Percentiles rank a stretch among this genome's conserved stretches.
Conservation (phyloP, 495 filamentous ascomycete species). For the Tuber melanosporum region DNA sequence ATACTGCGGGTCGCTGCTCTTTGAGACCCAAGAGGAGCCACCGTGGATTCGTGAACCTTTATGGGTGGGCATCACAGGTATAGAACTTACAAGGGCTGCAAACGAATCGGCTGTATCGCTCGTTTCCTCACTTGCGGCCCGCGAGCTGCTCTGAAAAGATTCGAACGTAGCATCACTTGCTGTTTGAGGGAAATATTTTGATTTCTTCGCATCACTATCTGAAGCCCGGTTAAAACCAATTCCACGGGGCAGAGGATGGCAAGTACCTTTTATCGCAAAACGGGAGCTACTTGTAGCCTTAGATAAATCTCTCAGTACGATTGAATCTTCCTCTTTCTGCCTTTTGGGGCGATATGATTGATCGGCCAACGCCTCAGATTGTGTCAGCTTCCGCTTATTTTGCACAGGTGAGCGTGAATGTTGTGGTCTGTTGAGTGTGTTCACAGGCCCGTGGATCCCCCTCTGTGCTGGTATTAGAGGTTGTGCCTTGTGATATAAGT, state of each 20-base stretch:
- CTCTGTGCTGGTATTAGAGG: neutral
- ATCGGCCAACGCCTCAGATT: neutral
- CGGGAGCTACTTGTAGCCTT: neutral
- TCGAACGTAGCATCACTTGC: neutral
- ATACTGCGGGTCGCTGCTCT: neutral
- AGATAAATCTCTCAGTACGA: neutral
- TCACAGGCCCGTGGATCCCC: neutral
- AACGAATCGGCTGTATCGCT: neutral
- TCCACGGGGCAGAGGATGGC: neutral
- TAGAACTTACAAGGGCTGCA: neutral
- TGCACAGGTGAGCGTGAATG: neutral
- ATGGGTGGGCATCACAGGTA: neutral
- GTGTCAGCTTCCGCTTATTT: neutral
- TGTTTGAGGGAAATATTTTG: neutral
- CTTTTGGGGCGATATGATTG: neutral
- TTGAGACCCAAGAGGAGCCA: neutral
- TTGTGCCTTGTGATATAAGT: neutral
- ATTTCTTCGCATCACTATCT: conserved; percentile 1
- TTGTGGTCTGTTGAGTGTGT: neutral
- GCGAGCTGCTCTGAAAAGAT: neutral
- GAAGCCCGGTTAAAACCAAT: neutral
- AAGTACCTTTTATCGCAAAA: neutral
- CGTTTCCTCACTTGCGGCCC: neutral
- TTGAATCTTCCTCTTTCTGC: neutral
- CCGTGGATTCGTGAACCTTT: neutral